phyloP scores from a whole-genome alignment of 179 eudicot species.

The Silene noctiflora region DNA sequence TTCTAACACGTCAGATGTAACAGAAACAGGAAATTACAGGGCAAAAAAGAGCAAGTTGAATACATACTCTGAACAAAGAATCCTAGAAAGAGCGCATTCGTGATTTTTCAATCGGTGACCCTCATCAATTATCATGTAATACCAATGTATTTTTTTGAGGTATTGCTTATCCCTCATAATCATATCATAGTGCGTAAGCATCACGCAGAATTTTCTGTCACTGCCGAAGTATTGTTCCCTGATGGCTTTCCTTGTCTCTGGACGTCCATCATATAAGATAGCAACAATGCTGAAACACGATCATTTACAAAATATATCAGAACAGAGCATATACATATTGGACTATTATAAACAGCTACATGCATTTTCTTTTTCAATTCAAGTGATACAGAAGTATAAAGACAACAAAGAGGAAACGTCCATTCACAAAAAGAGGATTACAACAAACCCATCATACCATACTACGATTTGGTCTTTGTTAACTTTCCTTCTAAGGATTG shows the following conservation, averaged over 20 bases:
- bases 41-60: background rate
- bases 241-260: slow-evolving; percentile 73
- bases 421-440: slow-evolving; percentile 8
- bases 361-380: background rate
- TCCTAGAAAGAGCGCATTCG: slow-evolving; percentile 88
- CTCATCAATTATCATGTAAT: slow-evolving; percentile 96
- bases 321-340: background rate
- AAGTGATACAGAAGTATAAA: background rate
- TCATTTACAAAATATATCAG: slow-evolving; percentile 12
- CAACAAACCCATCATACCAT: slow-evolving; percentile 3
- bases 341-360: background rate
- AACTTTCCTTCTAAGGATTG: background rate
- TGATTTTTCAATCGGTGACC: slow-evolving; percentile 94
- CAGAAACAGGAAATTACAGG: background rate
- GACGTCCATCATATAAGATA: slow-evolving; percentile 86
- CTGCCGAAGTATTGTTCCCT: slow-evolving; percentile 81
- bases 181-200: slow-evolving; percentile 95
- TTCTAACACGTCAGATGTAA: background rate
- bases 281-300: slow-evolving; percentile 66
- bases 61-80: slow-evolving; percentile 84
- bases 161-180: slow-evolving; percentile 92
- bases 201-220: slow-evolving; percentile 80
- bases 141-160: slow-evolving; percentile 91
- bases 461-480: background rate
- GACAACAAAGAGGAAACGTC: background rate